Evolutionary conservation across 1,139 yeast species (phyloP), one percentile per base, ranked within the genome.

Genomic region (Blastobotrys petasosporus): DNA sequence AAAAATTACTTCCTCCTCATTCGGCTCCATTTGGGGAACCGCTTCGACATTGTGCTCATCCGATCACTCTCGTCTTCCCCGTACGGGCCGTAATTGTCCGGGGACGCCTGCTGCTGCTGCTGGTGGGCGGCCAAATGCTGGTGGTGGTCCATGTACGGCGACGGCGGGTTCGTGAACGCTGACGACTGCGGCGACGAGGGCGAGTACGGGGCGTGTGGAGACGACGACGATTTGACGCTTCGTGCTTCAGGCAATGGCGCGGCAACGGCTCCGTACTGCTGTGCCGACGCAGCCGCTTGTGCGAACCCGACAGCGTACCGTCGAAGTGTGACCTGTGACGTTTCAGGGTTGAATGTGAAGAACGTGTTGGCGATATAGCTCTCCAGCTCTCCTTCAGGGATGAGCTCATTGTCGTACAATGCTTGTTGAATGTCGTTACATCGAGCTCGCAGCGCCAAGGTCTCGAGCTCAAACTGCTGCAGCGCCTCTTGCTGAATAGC

Each of bases 401-500:
- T 37, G 16, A 16, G 33, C 28, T 51, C 54, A 11, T 51, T 41
- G 20, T 39, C 44, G 31, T 42, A 38, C n/a, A 51, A 33, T 16
- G 37, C 20, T 28, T 40, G 40, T 20, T 39, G 37, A n/a, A 47
- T 34, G 3, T 36, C 44, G n/a, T 33, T 39, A 15, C 44, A 41
- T 25, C 37, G 37, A 6, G 32, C 34, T 12, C 33, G 41, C 12
- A 42, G 23, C 2, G 44, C 13, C 16, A 46, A 6, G 13, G 40
- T 28, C 13, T 45, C 45, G 13, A 39, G 28, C 34, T 45, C 49
- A 32, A 46, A 46, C 30, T 44, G 41, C 13, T 39, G 37, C 12
- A 46, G 33, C 10, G 49, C 49, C 16, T 46, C 46, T 37, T 42
- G 44, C 29, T 46, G 49, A n/a, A 46, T 34, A 3, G 46, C 46